Conservation (phyloP, 768 basidiomycete genomes). For the Russula ochroleuca region DNA sequence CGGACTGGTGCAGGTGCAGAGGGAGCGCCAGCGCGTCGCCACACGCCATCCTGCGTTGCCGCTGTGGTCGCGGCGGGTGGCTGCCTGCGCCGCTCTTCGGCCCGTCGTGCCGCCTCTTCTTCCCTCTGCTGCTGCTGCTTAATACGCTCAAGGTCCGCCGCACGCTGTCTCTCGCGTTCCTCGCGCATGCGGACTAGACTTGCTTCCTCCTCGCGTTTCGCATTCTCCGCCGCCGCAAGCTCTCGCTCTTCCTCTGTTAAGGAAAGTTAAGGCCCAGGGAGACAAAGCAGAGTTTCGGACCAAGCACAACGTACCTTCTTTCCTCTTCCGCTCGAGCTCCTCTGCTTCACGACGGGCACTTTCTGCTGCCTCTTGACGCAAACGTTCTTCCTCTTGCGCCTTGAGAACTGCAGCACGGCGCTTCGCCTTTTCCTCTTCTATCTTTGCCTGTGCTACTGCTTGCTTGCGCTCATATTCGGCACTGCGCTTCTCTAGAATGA, state of each 20-base stretch:
- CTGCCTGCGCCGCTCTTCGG: slow-evolving; percentile 36
- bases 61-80: slow-evolving; percentile 33
- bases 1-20: slow-evolving; percentile 14
- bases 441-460: slow-evolving; percentile 58
- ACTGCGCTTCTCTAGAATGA: slow-evolving; percentile 52
- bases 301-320: slow-evolving; percentile 45
- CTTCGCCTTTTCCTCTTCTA: slow-evolving; percentile 82
- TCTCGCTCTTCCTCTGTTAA: slow-evolving; percentile 32
- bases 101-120: slow-evolving; percentile 47
- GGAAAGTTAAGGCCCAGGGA: neutral
- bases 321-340: slow-evolving; percentile 43
- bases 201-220: slow-evolving; percentile 61
- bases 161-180: slow-evolving; percentile 48
- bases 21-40: slow-evolving; percentile 24
- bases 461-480: slow-evolving; percentile 62
- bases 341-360: slow-evolving; percentile 34
- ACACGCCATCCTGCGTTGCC: slow-evolving; percentile 33
- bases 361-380: slow-evolving; percentile 41
- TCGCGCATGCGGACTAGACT: slow-evolving; percentile 47
- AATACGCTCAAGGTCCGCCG: slow-evolving; percentile 50
- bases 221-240: slow-evolving; percentile 34
- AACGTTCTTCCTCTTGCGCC: slow-evolving; percentile 54
- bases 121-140: slow-evolving; percentile 61
- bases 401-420: slow-evolving; percentile 54
- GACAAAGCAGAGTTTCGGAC: neutral